Evolutionary conservation across 345 rosid genomes (phyloP), one percentile per base, ranked within the genome.

Genomic region (Gossypium thurberi): DNA sequence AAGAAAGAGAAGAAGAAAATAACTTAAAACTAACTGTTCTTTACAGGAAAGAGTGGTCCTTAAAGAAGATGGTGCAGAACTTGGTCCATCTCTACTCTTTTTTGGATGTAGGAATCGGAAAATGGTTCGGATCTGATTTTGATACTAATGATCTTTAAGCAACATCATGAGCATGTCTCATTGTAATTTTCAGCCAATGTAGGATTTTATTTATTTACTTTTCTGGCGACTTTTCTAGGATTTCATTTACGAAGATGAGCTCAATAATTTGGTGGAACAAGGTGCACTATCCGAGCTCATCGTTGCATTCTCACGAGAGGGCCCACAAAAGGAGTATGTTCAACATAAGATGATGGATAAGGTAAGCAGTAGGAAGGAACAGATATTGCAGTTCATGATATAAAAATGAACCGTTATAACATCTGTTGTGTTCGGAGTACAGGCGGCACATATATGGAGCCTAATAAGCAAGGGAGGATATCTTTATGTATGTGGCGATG

Each of bases 401-500:
- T 15, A 10, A 65, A 70, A 3, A 2, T 18, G 57, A 2, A 9
- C 20, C 59, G 2, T 4, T 37, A 73, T 37, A 50, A 28, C 3
- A 12, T 63, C 20, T n/a, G 13, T 12, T 63, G 44, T 21, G n/a
- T 63, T 40, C 1, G 40, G 26, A 15, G 10, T 55, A 12, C 62
- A 74, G 70, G 77, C 77, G 53, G 63, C 77, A 43, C 14, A 65
- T 17, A 4, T 74, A 9, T 74, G 77, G 77, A 74, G 64, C 62
- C 62, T 86, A 81, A 82, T 88, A 66, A 84, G 88, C 17, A 79
- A 82, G 74, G 98, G 96, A 74, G 99, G 84, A 5, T 90, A 90
- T 73, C 50, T 93, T 8, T 96, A 96, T 78, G 98, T 96, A 21
- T 96, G 99, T 63, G 98, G 99, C 77, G 99, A 96, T 82, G 99